phyloP scores from a whole-genome alignment of 805 yeast species.

The Wickerhamomyces xylosicus region DNA sequence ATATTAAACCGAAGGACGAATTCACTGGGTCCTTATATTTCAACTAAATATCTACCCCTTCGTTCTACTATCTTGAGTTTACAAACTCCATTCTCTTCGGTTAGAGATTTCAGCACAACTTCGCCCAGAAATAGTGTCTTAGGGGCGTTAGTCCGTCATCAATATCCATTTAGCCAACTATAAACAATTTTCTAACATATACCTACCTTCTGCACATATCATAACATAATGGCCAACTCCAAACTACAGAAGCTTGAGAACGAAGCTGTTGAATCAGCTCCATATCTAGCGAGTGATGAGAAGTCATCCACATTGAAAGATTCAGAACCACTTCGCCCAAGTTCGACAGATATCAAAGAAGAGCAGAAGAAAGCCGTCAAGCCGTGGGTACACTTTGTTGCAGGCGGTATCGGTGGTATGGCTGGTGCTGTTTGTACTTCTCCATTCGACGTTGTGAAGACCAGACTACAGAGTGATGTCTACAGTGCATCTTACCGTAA shows the following conservation, averaged over 20 bases:
- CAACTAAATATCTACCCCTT: no score
- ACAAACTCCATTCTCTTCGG: no score
- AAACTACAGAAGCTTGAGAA: constrained; percentile 27
- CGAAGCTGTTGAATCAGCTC: constrained; percentile 50
- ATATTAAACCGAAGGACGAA: no score
- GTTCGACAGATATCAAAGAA: constrained; percentile 14
- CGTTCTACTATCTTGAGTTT: no score
- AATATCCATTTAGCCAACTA: no score
- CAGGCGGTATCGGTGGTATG: constrained; percentile 95
- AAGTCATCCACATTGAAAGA: constrained; percentile 44
- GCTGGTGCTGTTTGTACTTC: constrained; percentile 91
- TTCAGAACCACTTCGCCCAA: background rate
- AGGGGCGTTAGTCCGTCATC: no score
- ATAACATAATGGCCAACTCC: constrained; percentile 8
- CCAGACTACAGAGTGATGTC: constrained; percentile 86
- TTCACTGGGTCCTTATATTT: no score
- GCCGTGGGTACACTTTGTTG: constrained; percentile 75
- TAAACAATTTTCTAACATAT: no score
- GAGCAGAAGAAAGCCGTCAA: constrained; percentile 22
- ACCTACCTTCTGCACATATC: background rate
- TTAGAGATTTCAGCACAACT: no score
- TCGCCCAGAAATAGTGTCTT: no score
- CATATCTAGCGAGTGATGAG: constrained; percentile 65
- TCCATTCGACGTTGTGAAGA: constrained; percentile 93
- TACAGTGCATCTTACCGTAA: constrained; percentile 46